These are phyloP conservation scores for Turritis glabra DNA, from an alignment of 345 rosid species.

Conservation along the genomic window DNA sequence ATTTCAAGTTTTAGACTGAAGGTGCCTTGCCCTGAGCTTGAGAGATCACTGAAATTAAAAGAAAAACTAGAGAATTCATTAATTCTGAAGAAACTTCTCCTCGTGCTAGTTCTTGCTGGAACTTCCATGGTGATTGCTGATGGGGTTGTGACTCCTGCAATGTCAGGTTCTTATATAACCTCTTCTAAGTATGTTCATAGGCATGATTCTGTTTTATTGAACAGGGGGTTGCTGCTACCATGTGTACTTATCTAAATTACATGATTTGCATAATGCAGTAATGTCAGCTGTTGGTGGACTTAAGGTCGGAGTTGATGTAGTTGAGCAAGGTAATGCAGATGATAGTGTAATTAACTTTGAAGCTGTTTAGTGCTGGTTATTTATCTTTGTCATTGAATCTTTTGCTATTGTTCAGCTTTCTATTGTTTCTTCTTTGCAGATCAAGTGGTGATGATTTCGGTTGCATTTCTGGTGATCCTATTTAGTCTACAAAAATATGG, in stretches of 20 bases:
- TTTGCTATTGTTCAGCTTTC: constrained; percentile 28
- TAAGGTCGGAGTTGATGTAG: constrained; percentile 75
- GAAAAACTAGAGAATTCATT: constrained; percentile 86
- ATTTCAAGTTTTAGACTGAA: constrained; percentile 95
- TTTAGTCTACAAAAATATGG: constrained; percentile 98
- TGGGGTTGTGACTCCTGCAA: constrained; percentile 96
- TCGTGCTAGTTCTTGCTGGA: constrained; percentile 90
- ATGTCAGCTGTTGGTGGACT: constrained; percentile 97
- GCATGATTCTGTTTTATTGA: constrained; percentile 3
- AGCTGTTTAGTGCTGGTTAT: background rate
- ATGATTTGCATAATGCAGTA: constrained; percentile 57
- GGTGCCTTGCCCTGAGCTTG: constrained; percentile 97
- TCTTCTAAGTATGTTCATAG: constrained; percentile 28
- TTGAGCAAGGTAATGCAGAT: constrained; percentile 64
- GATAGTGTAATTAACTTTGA: constrained; percentile 1
- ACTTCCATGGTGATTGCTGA: constrained; percentile 98
- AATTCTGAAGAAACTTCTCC: constrained; percentile 73
- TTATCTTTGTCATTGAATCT: constrained; percentile 7
- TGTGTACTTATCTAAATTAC: constrained; percentile 12
- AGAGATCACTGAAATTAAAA: constrained; percentile 93
- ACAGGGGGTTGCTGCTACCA: background rate
- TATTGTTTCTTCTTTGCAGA: constrained; percentile 59
- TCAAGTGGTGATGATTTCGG: constrained; percentile 88
- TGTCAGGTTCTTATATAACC: constrained; percentile 75
- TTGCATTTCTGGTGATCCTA: constrained; percentile 84